Evolutionary conservation across 1,284 basidiomycete genomes (phyloP), one percentile per base, ranked within the genome.

Genomic region (Trametes versicolor): DNA sequence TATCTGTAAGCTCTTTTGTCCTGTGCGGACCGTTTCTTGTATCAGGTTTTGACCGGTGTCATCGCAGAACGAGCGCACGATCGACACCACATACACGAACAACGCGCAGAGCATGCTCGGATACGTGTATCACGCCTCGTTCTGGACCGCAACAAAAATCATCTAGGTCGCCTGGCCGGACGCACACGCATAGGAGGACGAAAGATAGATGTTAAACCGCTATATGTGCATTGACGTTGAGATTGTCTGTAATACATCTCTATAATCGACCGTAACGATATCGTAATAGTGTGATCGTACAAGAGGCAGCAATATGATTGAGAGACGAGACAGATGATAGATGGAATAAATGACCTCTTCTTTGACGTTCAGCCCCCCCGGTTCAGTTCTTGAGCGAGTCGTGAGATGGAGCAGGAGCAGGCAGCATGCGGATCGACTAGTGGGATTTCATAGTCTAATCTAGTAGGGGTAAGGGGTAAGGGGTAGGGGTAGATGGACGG

Each of bases 1-100:
- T 99, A 2, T 65, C 64, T 12, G 69, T 73, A 39, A 32, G 60
- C 54, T 7, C 27, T 39, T 19, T 13, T 34, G 29, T 58, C 12
- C 17, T 13, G 9, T 3, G 8, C 29, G 8, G 29, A 32, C 29
- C 29, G 29, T 2, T 19, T 43, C 6, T 17, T 19, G 3, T 13
- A 17, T 41, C 23, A n/a, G 6, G 19, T 10, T 19, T 41, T n/a
- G 10, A 41, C 37, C 6, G 21, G 21, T 10, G 7, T 17, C 19
- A 13, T 25, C 37, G 6, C 32, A 97, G 94, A 88, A 97, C 69
- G 94, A 96, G 77, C 82, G 83, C 55, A 90, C 85, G 32, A 87
- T 98, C 55, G 84, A 89, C 66, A 92, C 95, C 21, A 93, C 93
- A 1, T 99, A 98, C 75, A 97, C 96, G 8, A 94, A 89, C 68